These are phyloP conservation scores for Psilocybe azurescens DNA, from an alignment of 768 basidiomycete species.

Conservation along the genomic window DNA sequence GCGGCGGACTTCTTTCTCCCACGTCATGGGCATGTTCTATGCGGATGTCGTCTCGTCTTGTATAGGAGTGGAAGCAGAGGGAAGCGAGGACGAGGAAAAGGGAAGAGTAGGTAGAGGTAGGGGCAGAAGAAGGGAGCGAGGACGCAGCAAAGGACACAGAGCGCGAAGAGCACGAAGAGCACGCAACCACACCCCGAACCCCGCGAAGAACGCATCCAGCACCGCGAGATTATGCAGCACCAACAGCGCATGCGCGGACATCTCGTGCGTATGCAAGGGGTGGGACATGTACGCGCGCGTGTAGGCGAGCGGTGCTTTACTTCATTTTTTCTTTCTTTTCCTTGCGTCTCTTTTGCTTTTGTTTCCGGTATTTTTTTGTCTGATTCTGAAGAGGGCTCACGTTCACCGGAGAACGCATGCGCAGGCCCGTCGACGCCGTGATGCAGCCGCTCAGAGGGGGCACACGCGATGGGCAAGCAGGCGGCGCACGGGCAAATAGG, in stretches of 20 bases:
- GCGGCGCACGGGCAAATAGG: conserved; percentile 56
- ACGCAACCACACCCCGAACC: conserved; percentile 41
- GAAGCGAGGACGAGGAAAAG: no score
- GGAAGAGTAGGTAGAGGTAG: no score
- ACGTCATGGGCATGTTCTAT: conserved; percentile 32
- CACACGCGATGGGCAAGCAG: conserved; percentile 53
- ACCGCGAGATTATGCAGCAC: conserved; percentile 78
- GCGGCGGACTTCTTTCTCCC: conserved; percentile 47
- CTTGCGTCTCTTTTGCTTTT: not conserved
- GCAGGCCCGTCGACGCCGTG: conserved; percentile 52
- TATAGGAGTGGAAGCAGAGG: no score
- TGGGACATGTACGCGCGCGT: conserved; percentile 81
- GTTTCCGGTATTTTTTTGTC: not conserved
- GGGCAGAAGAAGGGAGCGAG: conserved; percentile 12
- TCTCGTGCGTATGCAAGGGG: conserved; percentile 87
- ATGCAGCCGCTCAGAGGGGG: conserved; percentile 30
- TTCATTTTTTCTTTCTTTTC: no score
- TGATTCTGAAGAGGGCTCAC: no score
- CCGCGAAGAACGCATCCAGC: conserved; percentile 65
- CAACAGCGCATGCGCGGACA: conserved; percentile 84
- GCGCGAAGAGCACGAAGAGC: no score
- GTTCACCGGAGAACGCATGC: conserved; percentile 8
- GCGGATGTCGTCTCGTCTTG: no score
- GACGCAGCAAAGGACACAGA: no score
- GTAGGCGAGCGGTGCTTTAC: conserved; percentile 36